phyloP scores from a whole-genome alignment of 768 basidiomycete genomes.

The Mycena galericulata region DNA sequence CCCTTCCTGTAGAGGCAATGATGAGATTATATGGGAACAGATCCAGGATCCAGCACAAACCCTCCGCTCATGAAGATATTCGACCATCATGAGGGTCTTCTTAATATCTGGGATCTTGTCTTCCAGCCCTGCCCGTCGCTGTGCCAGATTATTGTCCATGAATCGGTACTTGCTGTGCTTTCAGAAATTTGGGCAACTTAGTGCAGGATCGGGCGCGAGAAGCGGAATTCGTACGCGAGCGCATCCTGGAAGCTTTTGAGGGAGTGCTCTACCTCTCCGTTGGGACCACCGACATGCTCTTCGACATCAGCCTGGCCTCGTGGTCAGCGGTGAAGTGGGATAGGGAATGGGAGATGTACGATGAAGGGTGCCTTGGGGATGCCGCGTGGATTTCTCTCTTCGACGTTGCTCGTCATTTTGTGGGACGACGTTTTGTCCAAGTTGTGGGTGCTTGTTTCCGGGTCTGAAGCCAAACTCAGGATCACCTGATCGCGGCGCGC shows the following conservation, averaged over 20 bases:
- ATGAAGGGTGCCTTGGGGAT: conserved; percentile 97
- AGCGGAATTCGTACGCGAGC: conserved; percentile 77
- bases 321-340: conserved; percentile 12
- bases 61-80: conserved; percentile 78
- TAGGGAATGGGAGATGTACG: conserved; percentile 59
- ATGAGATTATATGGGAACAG: background rate
- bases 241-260: conserved; percentile 91
- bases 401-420: conserved; percentile 26
- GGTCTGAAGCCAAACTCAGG: background rate
- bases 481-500: conserved; percentile 25
- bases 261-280: conserved; percentile 81
- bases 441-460: background rate
- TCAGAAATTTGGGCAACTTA: conserved; percentile 40
- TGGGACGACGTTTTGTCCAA: background rate
- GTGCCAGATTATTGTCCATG: conserved; percentile 90
- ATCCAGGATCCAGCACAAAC: conserved; percentile 61
- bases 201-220: conserved; percentile 27
- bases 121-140: conserved; percentile 82
- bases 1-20: conserved; percentile 63
- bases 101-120: conserved; percentile 97
- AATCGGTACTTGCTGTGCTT: conserved; percentile 95
- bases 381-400: conserved; percentile 85
- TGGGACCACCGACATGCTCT: conserved; percentile 83
- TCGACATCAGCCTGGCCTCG: conserved; percentile 82
- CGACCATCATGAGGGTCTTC: conserved; percentile 92